Base-by-base conservation (phyloP, 2,329 filamentous ascomycete species). In the Purpureocillium lavendulum region DNA sequence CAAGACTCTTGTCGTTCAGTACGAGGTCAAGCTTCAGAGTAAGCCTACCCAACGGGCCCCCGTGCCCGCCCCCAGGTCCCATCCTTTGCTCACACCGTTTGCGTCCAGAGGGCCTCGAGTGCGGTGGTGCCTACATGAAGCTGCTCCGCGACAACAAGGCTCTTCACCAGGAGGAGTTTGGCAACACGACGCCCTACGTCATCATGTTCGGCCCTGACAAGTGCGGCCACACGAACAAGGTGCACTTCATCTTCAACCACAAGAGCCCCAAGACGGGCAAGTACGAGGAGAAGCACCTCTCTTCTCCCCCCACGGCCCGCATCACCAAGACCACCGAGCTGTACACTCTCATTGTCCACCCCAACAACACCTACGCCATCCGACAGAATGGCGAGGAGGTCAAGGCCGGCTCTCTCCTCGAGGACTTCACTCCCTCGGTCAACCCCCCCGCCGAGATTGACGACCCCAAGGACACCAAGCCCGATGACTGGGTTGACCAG, bases 141-240 rank as follows among this genome's bases (percentile, higher is more conserved):
- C 86, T 98, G 52, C 85, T 98, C 53, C 85, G 94, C 56, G 89
- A 98, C 63, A 97, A 92, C 77, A 89, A 90, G 75, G 84, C 87
- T 64, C 87, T 98, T 56, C 87, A 95, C 73, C 80, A 87, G 57
- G 90, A 97, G 50, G 92, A 98, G 73, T 98, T 98, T 75, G 87
- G 86, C 65, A 97, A 98, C 70, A 80, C 84, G 46, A 95, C 90
- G 33, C 92, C 92, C 36, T 98, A 98, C 62, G 86, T 98, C 54
- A 94, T 98, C 77, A 98, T 98, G 92, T 98, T 98, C 63, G 92
- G 92, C 53, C 92, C 92, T 55, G 92, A 98, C 75, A 97, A 97
- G 83, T 98, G 92, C 65, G 92, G 92, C 66, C 79, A 87, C 63
- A 97, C 87, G 67, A 98, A 98, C 83, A 97, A 97, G 84, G 86